These are phyloP conservation scores for Tylopilus subfusipes DNA, from an alignment of 768 basidiomycete species.

Conservation along the genomic window DNA sequence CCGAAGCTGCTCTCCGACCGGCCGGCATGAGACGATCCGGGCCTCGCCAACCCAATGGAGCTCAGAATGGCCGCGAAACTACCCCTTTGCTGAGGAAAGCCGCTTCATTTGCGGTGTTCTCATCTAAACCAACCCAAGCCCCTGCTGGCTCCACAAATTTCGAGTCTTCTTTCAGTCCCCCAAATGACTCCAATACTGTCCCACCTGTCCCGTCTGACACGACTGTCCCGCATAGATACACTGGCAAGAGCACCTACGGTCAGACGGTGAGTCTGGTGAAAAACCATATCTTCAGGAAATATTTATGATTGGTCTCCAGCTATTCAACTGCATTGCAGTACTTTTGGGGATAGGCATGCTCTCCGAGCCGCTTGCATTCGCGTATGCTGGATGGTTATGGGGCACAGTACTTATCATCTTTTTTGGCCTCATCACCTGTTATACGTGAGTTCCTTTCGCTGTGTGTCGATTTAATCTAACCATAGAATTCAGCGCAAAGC, in stretches of 20 bases:
- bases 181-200: not conserved
- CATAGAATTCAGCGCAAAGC: constrained; percentile 64
- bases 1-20: constrained; percentile 22
- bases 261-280: constrained; percentile 51
- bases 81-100: constrained; percentile 42
- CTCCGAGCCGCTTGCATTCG: constrained; percentile 86
- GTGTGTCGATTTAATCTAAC: constrained; percentile 3
- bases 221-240: constrained; percentile 27
- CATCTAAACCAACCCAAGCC: not conserved
- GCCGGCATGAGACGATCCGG: constrained; percentile 8
- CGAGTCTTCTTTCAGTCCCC: not conserved
- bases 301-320: constrained; percentile 37
- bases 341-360: constrained; percentile 87
- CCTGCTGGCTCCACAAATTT: not conserved
- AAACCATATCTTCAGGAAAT: not conserved
- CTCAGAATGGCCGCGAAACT: constrained; percentile 13
- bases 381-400: constrained; percentile 84
- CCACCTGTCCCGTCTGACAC: constrained; percentile 6
- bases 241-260: constrained; percentile 67
- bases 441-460: constrained; percentile 60
- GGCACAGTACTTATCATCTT: constrained; percentile 72
- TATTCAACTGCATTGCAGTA: constrained; percentile 89
- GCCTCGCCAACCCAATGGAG: not conserved
- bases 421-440: constrained; percentile 80
- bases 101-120: constrained; percentile 32